These are phyloP conservation scores for Didymellaceae sp. DNA, from an alignment of 2,329 filamentous ascomycete genomes.

Conservation along the genomic window DNA sequence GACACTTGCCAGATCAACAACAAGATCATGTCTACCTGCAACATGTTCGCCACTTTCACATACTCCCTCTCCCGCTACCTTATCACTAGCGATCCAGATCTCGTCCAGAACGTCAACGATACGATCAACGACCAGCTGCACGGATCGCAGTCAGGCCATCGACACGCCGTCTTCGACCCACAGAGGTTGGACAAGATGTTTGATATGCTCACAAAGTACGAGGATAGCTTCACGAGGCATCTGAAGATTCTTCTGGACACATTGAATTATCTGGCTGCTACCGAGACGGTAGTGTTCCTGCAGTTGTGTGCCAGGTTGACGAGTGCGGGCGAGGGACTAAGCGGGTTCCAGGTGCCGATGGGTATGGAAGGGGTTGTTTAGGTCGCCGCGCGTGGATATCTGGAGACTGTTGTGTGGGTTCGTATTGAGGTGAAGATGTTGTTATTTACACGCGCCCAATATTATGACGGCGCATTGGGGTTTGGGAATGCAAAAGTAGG, in stretches of 20 bases:
- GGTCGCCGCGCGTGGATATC: too few relatives aligned
- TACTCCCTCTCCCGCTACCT: constrained; percentile 85
- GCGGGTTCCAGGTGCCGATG: constrained; percentile 33
- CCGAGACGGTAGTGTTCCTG: constrained; percentile 92
- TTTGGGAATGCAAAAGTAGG: background rate
- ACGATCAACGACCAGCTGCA: constrained; percentile 50
- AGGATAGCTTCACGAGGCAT: constrained; percentile 90
- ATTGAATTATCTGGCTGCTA: constrained; percentile 95
- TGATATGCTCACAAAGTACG: constrained; percentile 88
- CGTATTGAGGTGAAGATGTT: too few relatives aligned
- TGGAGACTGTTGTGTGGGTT: too few relatives aligned
- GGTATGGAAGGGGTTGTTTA: constrained; percentile 31
- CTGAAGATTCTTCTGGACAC: constrained; percentile 93
- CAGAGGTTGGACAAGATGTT: constrained; percentile 75
- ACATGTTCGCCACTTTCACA: constrained; percentile 90
- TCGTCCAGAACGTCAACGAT: constrained; percentile 65
- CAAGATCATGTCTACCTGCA: constrained; percentile 95
- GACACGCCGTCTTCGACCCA: constrained; percentile 60
- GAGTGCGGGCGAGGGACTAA: constrained; percentile 74
- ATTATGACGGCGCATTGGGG: background rate
- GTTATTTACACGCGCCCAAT: background rate
- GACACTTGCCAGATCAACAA: constrained; percentile 78
- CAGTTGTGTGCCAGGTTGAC: constrained; percentile 84
- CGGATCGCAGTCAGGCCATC: constrained; percentile 16
- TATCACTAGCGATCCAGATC: constrained; percentile 80